Base-by-base conservation (phyloP, 306 rosid species). In the Medicago lupulina region DNA sequence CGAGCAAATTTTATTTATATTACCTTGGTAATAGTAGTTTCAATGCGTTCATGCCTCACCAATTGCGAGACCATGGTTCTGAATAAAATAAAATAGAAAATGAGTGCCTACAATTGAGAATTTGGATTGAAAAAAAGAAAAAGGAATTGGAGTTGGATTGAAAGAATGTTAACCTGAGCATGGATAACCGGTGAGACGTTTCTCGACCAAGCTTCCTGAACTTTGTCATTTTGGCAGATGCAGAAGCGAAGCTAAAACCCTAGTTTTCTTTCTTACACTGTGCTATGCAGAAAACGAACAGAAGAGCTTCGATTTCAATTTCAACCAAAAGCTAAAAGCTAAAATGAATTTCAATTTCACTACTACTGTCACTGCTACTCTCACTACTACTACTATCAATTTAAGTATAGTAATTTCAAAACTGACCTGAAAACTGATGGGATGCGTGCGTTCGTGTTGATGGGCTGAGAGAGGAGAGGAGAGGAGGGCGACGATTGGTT, bases 11-110 rank as follows among this genome's bases (percentile, higher is more conserved):
- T 23, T 8, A 21, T 6, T 36, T 2, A 69, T 70, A 80, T 97
- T 78, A 80, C 98, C 97, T 95, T 95, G 76, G 97, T 85, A 72
- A 92, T 86, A 51, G 99, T 95, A 77, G 99, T 95, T 91, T 95
- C 99, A 8, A 95, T 90, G 13, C 99, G 97, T 81, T 95, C 96
- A 53, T 95, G 97, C 90, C 89, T 95, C 80, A 95, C 97, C 86
- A 95, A 69, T 83, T 95, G 97, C 34, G 99, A 95, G 4, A 95
- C 97, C 99, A 95, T 90, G 25, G 97, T 95, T 85, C 96, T 93
- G 38, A 49, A 74, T 2, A 82, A 61, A 41, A 16, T 61, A 47
- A 40, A 73, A 43, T 7, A 1, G 49, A 7, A 58, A 34, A 16
- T 19, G 2, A n/a, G 43, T 16, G 25, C 36, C 7, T 34, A 13